Evolutionary conservation across 345 rosid genomes (phyloP).

Genomic region (Aegle marmelos): DNA sequence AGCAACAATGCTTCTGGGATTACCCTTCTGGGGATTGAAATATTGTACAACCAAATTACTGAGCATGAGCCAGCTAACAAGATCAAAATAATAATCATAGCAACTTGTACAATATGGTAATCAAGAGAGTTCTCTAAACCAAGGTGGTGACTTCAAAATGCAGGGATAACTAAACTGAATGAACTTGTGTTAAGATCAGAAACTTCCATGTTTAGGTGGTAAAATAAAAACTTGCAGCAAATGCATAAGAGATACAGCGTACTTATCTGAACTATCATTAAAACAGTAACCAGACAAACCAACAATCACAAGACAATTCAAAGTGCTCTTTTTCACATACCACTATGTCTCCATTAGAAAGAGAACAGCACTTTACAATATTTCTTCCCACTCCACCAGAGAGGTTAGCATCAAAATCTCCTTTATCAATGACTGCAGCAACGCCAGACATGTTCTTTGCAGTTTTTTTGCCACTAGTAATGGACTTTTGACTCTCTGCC

Average conservation of each 20-base stretch:
- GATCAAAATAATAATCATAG: background rate
- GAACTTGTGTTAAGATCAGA: background rate
- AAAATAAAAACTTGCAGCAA: background rate
- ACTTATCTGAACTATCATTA: background rate
- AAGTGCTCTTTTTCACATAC: slow-evolving; percentile 50
- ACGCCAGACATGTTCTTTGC: slow-evolving; percentile 29
- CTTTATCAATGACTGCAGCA: slow-evolving; percentile 77
- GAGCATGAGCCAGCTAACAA: background rate
- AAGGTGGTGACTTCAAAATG: background rate
- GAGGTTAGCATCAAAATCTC: slow-evolving; percentile 67
- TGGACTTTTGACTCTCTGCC: slow-evolving; percentile 25
- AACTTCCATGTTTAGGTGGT: background rate
- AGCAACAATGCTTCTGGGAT: background rate
- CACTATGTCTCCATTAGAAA: slow-evolving; percentile 94
- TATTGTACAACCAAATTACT: background rate
- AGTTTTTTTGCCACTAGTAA: slow-evolving; percentile 21
- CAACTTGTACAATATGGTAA: background rate
- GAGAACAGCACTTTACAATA: slow-evolving; percentile 65
- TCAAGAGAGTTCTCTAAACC: background rate
- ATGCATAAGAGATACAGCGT: background rate
- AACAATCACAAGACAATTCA: slow-evolving; percentile 14
- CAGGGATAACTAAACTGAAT: background rate
- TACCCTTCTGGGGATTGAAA: background rate
- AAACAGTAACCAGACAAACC: background rate
- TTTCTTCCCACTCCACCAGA: slow-evolving; percentile 91